These are phyloP conservation scores for Penicillium capsulatum DNA, from an alignment of 2,329 filamentous ascomycete genomes.

Conservation along the genomic window DNA sequence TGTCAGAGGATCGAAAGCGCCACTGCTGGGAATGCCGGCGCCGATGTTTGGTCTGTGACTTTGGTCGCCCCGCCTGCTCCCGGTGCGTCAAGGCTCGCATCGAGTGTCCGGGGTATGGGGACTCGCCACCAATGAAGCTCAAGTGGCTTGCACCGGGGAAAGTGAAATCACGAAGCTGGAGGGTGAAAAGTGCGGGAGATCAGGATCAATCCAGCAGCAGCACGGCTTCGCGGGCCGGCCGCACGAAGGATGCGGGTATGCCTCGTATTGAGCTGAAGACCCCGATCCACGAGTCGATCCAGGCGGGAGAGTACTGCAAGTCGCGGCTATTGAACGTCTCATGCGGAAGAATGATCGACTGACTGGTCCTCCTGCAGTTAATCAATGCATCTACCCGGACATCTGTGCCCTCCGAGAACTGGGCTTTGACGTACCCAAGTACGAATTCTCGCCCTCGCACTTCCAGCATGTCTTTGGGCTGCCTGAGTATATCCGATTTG, in stretches of 20 bases:
- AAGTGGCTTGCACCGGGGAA: slow-evolving; percentile 41
- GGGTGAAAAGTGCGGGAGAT: background rate
- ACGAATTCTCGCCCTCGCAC: too few species aligned
- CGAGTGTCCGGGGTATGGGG: slow-evolving; percentile 5
- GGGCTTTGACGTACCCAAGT: too few species aligned
- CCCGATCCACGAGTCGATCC: slow-evolving; percentile 8
- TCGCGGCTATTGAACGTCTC: background rate
- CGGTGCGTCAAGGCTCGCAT: slow-evolving; percentile 2
- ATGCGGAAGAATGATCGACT: too few species aligned
- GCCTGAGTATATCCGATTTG: too few species aligned
- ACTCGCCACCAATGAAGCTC: slow-evolving; percentile 1
- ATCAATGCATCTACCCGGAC: too few species aligned
- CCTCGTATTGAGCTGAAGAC: slow-evolving; percentile 7
- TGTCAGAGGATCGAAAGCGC: background rate
- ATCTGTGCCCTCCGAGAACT: too few species aligned
- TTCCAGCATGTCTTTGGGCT: too few species aligned
- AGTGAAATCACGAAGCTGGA: slow-evolving; percentile 30
- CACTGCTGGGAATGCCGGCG: slow-evolving; percentile 7
- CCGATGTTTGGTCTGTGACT: slow-evolving; percentile 2
- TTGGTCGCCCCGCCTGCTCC: background rate
- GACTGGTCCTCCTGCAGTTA: too few species aligned
- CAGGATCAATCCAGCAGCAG: background rate
- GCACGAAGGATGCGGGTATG: slow-evolving; percentile 6
- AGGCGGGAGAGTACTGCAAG: slow-evolving; percentile 3
- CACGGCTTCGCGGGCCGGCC: background rate